phyloP scores from a whole-genome alignment of 2,329 filamentous ascomycete species.

The Xylaria sp. region DNA sequence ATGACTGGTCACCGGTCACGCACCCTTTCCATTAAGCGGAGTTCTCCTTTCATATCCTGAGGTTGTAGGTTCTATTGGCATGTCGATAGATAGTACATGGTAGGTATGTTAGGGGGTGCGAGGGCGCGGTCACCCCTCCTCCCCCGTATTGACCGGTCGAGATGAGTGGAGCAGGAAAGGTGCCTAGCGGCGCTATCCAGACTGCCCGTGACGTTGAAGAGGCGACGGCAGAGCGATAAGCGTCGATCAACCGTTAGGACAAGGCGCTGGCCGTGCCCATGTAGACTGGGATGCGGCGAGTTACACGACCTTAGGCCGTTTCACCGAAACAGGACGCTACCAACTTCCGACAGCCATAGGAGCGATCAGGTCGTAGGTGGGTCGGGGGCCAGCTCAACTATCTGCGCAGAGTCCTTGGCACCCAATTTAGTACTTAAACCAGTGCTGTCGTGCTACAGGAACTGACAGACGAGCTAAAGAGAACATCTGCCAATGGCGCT shows the following conservation, averaged over 20 bases:
- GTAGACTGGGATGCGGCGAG: not conserved
- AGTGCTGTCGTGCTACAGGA: not conserved
- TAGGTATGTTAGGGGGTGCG: too few relatives aligned
- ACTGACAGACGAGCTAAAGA: too few relatives aligned
- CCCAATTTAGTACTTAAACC: not conserved
- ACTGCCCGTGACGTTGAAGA: conserved; percentile 2
- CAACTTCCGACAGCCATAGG: not conserved
- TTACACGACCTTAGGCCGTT: conserved; percentile 14
- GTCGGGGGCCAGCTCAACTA: too few relatives aligned
- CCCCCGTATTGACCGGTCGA: not conserved
- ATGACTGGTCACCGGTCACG: not conserved
- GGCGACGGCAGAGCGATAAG: not conserved
- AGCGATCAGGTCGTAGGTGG: not conserved
- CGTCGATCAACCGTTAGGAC: not conserved
- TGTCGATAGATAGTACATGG: not conserved
- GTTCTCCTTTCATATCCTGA: not conserved
- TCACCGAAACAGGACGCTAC: conserved; percentile 3
- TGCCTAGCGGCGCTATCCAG: conserved; percentile 1
- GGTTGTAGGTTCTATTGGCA: not conserved
- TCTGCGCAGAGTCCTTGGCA: not conserved
- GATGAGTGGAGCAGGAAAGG: not conserved
- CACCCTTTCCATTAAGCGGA: not conserved
- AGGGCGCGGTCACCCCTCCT: too few relatives aligned
- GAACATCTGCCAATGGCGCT: too few relatives aligned
- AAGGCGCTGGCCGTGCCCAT: not conserved